Evolutionary conservation across 2,329 filamentous ascomycete species (phyloP).

Genomic region (Trichophyton equinum): DNA sequence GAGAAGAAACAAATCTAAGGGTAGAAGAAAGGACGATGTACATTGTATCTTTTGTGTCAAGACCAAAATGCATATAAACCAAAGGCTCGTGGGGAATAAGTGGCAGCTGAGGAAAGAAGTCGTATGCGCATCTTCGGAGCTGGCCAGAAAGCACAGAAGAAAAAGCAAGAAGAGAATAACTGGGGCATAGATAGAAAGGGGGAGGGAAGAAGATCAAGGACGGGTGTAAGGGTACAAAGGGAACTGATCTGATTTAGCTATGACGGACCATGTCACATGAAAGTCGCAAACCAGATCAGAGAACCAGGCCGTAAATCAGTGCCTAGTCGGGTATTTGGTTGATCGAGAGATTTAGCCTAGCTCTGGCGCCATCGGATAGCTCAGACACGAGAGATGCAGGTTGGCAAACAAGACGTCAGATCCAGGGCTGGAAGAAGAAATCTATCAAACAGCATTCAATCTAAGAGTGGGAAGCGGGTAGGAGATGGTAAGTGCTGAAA

Average conservation of each 20-base stretch:
- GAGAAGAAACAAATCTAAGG: neutral
- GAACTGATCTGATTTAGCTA: no score
- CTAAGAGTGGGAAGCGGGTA: no score
- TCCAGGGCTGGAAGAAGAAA: no score
- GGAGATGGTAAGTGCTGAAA: no score
- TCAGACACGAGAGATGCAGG: no score
- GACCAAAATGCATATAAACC: neutral
- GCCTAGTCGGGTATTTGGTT: no score
- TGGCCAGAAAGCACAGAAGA: neutral
- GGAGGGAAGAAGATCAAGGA: neutral
- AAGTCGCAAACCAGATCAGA: no score
- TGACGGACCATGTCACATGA: no score
- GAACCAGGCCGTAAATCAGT: no score
- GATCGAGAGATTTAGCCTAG: no score
- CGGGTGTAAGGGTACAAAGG: neutral
- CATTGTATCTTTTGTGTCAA: neutral
- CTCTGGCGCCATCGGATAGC: neutral
- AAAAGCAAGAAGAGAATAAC: neutral
- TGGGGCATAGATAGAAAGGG: neutral
- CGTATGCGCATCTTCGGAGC: neutral
- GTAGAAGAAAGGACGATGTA: neutral
- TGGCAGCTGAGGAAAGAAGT: neutral
- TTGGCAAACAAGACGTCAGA: no score
- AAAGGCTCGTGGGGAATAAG: neutral
- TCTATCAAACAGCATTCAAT: no score